phyloP scores from a whole-genome alignment of 306 rosid species.

The Pyrus pyrifolia region DNA sequence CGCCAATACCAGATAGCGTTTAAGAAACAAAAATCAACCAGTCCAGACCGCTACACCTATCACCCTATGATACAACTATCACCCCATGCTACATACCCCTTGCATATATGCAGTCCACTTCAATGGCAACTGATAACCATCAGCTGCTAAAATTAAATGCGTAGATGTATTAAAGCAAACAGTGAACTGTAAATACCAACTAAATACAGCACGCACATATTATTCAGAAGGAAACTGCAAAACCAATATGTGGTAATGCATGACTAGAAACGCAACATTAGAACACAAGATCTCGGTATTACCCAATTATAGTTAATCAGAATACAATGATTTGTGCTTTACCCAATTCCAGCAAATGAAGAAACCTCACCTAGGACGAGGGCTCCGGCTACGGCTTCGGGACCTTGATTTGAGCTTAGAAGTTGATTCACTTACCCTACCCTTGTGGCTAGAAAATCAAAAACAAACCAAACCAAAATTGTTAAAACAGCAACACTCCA shows the following conservation, averaged over 20 bases:
- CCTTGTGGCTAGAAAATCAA: conserved; percentile 40
- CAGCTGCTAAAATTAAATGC: neutral
- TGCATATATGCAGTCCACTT: neutral
- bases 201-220: neutral
- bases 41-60: neutral
- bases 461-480: neutral
- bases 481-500: neutral
- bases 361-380: conserved; percentile 56
- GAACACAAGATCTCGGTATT: neutral
- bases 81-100: neutral
- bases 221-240: neutral
- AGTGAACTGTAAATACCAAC: no score
- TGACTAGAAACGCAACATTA: neutral
- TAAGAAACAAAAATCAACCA: neutral
- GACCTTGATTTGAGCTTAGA: conserved; percentile 45
- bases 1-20: neutral
- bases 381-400: conserved; percentile 66
- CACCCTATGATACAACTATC: neutral
- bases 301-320: neutral
- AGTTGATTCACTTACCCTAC: conserved; percentile 45
- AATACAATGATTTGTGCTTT: neutral
- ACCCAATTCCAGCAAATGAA: neutral
- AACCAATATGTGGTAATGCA: neutral
- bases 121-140: neutral
- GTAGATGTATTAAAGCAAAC: neutral